Conservation (phyloP, 805 yeast genomes). For the Cyberlindnera amylophila region DNA sequence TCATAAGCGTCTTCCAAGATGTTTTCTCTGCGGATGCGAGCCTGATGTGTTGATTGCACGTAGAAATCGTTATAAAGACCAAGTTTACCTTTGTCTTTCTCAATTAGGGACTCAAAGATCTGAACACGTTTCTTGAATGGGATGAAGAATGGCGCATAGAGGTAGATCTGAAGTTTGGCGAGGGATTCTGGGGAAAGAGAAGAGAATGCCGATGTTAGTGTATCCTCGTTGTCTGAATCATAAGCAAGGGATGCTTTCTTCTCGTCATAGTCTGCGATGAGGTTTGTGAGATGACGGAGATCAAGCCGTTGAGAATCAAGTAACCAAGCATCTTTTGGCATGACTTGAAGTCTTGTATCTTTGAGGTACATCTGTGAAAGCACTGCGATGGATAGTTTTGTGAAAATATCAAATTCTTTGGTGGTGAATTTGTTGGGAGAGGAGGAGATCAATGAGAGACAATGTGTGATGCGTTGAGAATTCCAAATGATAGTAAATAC, state of each 20-base stretch:
- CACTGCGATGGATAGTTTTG: constrained; percentile 43
- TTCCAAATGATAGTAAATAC: constrained; percentile 49
- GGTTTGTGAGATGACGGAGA: constrained; percentile 34
- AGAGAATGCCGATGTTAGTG: constrained; percentile 19
- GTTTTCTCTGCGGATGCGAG: constrained; percentile 63
- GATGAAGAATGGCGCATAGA: constrained; percentile 73
- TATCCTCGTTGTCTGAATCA: constrained; percentile 26
- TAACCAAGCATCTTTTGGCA: constrained; percentile 55
- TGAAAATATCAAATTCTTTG: constrained; percentile 20
- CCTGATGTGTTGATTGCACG: constrained; percentile 29
- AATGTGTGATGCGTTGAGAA: constrained; percentile 10
- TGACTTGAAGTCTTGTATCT: constrained; percentile 55
- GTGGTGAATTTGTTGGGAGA: background rate
- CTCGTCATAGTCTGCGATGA: constrained; percentile 43
- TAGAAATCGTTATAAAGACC: constrained; percentile 8
- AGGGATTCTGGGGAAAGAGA: constrained; percentile 17
- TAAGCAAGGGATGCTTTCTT: constrained; percentile 20
- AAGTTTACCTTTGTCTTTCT: constrained; percentile 42
- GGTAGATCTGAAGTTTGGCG: constrained; percentile 47
- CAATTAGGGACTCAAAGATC: constrained; percentile 62
- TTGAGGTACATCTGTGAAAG: constrained; percentile 63
- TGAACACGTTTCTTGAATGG: constrained; percentile 72
- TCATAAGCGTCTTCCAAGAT: constrained; percentile 73
- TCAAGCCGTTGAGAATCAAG: constrained; percentile 30
- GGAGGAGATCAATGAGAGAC: background rate